Conservation (phyloP, 495 filamentous ascomycete species). For the Chaetomium tenue region DNA sequence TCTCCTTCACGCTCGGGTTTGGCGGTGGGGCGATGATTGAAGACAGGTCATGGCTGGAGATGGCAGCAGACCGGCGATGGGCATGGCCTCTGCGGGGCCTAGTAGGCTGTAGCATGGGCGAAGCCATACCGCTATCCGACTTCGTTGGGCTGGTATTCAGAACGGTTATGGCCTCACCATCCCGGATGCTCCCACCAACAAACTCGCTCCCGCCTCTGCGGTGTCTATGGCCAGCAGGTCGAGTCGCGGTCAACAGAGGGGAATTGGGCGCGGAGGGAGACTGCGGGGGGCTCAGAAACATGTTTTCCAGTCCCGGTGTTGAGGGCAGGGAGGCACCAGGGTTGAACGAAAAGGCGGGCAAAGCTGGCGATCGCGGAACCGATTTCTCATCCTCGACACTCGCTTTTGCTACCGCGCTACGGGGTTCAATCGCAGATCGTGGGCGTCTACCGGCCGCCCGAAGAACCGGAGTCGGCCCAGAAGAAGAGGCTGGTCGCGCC, state of each 20-base stretch:
- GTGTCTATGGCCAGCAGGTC: slow-evolving; percentile 56
- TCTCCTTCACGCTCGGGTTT: slow-evolving; percentile 48
- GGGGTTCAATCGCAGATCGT: slow-evolving; percentile 46
- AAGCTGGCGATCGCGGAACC: slow-evolving; percentile 42
- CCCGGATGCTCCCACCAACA: slow-evolving; percentile 67
- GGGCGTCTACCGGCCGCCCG: slow-evolving; percentile 48
- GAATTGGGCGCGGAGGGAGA: slow-evolving; percentile 42
- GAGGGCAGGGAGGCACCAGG: slow-evolving; percentile 45
- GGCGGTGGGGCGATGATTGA: slow-evolving; percentile 66
- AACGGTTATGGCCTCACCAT: slow-evolving; percentile 53
- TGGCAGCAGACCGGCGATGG: slow-evolving; percentile 81
- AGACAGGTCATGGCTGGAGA: slow-evolving; percentile 75
- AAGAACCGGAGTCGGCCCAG: slow-evolving; percentile 48
- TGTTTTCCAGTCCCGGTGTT: slow-evolving; percentile 28
- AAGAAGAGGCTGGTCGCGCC: slow-evolving; percentile 46
- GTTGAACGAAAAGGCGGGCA: slow-evolving; percentile 67
- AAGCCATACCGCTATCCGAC: slow-evolving; percentile 54
- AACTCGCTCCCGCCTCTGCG: slow-evolving; percentile 75
- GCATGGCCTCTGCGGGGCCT: slow-evolving; percentile 68
- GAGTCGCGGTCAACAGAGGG: slow-evolving; percentile 43
- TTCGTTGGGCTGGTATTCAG: slow-evolving; percentile 65
- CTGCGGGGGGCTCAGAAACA: slow-evolving; percentile 45
- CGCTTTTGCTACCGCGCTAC: slow-evolving; percentile 24
- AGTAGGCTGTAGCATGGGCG: slow-evolving; percentile 49
- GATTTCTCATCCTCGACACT: slow-evolving; percentile 23